Evolutionary conservation across 2,329 filamentous ascomycete genomes (phyloP).

Genomic region (Exophiala viscosa): DNA sequence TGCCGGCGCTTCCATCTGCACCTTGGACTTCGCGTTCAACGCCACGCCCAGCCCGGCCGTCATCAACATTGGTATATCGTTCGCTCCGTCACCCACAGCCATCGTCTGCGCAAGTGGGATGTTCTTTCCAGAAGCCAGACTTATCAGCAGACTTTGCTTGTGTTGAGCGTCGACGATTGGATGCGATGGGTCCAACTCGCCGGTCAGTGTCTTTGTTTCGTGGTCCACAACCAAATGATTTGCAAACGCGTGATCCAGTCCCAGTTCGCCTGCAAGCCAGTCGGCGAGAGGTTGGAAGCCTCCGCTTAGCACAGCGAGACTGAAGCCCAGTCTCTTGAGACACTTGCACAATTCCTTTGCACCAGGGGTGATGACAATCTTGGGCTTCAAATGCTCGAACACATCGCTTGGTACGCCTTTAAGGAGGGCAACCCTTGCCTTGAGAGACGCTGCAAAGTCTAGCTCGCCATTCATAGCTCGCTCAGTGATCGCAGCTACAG

Average conservation of each 20-base stretch:
- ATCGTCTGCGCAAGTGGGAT: slow-evolving; percentile 55
- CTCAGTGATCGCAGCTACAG: slow-evolving; percentile 82
- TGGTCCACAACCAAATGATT: slow-evolving; percentile 62
- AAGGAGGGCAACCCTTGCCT: slow-evolving; percentile 74
- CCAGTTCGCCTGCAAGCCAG: slow-evolving; percentile 77
- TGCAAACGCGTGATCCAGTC: slow-evolving; percentile 82
- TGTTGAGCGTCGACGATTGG: slow-evolving; percentile 59
- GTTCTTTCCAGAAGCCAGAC: slow-evolving; percentile 53
- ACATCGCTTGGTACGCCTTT: slow-evolving; percentile 75
- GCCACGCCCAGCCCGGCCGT: slow-evolving; percentile 60
- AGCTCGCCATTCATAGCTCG: slow-evolving; percentile 95
- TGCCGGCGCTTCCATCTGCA: slow-evolving; percentile 59
- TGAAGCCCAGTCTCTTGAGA: slow-evolving; percentile 74
- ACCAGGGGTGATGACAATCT: slow-evolving; percentile 77
- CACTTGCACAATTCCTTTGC: slow-evolving; percentile 70
- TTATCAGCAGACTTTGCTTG: slow-evolving; percentile 54
- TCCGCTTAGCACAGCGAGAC: slow-evolving; percentile 85
- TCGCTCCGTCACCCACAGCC: slow-evolving; percentile 62
- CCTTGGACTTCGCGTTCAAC: slow-evolving; percentile 62
- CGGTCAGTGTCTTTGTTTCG: slow-evolving; percentile 50
- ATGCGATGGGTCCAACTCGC: slow-evolving; percentile 50
- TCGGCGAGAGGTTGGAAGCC: slow-evolving; percentile 85
- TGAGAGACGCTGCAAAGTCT: slow-evolving; percentile 81
- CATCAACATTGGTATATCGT: slow-evolving; percentile 63
- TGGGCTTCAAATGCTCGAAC: slow-evolving; percentile 70